These are phyloP conservation scores for Triangularia setosa DNA, from an alignment of 2,329 filamentous ascomycete species.

Conservation along the genomic window DNA sequence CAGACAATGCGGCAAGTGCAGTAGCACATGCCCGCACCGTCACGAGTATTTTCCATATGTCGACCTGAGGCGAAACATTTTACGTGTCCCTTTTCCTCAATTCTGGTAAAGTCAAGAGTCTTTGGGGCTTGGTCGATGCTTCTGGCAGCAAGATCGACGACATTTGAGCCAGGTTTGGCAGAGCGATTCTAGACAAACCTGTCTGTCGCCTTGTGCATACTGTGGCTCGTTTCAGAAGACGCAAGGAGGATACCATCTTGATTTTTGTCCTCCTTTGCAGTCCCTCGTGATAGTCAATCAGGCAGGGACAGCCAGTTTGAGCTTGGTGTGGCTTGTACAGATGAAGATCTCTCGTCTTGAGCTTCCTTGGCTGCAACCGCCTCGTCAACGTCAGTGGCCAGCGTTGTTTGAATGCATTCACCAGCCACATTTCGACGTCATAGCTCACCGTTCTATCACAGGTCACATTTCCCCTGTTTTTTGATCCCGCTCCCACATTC, in stretches of 20 bases:
- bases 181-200: background rate
- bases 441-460: background rate
- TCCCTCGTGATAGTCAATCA: background rate
- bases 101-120: background rate
- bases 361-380: background rate
- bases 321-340: background rate
- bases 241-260: background rate
- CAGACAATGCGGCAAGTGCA: background rate
- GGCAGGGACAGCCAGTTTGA: background rate
- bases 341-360: background rate
- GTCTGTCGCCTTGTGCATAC: background rate
- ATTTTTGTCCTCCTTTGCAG: background rate
- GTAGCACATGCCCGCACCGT: background rate
- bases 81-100: background rate
- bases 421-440: conserved; percentile 6
- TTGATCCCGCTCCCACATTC: background rate
- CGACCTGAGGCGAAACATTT: background rate
- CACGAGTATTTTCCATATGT: background rate
- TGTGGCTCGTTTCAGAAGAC: background rate
- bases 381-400: background rate
- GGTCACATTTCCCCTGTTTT: conserved; percentile 3
- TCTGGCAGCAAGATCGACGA: background rate
- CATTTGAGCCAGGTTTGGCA: background rate
- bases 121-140: background rate
- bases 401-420: background rate